Percentiles rank a stretch among this genome's conserved stretches.
These are phyloP conservation scores for Penicillium chermesinum DNA, from an alignment of 495 filamentous ascomycete species.

Conservation along the genomic window DNA sequence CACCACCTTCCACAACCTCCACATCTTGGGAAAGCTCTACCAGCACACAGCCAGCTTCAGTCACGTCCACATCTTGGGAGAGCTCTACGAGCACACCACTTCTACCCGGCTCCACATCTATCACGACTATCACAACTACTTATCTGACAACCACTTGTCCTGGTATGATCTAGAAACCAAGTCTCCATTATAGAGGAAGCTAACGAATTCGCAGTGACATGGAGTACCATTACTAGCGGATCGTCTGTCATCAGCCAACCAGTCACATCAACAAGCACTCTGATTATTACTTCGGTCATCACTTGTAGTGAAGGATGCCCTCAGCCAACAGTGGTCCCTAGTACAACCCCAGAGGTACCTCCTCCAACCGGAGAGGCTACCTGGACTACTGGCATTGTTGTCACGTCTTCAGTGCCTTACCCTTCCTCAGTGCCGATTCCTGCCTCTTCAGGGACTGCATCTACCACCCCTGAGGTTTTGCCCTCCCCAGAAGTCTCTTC, in stretches of 20 bases:
- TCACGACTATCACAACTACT: constrained; percentile 16
- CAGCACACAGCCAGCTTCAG: constrained; percentile 4
- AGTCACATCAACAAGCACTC: constrained; percentile 22
- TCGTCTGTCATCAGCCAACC: constrained; percentile 24
- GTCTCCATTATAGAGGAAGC: background rate
- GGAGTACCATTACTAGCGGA: constrained; percentile 21
- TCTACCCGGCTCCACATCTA: constrained; percentile 4
- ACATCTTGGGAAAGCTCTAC: constrained; percentile 11
- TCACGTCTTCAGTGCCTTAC: too few relatives aligned
- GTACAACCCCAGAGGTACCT: constrained; percentile 1
- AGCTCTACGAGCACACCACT: background rate
- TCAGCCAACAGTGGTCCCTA: constrained; percentile 5
- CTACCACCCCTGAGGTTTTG: too few relatives aligned
- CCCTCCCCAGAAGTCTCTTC: constrained; percentile 1
- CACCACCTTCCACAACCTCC: background rate
- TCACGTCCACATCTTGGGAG: constrained; percentile 3
- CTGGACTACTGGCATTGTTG: background rate
- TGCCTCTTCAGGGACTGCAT: background rate
- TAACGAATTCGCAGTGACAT: constrained; percentile 16
- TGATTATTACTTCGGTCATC: constrained; percentile 20
- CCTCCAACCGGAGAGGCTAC: constrained; percentile 2
- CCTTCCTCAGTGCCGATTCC: too few relatives aligned
- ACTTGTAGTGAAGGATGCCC: constrained; percentile 18
- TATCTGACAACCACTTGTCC: constrained; percentile 23
- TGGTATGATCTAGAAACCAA: constrained; percentile 10